phyloP scores from a whole-genome alignment of 192 early-diverging fungal genomes.

The Haplosporangium gracile region DNA sequence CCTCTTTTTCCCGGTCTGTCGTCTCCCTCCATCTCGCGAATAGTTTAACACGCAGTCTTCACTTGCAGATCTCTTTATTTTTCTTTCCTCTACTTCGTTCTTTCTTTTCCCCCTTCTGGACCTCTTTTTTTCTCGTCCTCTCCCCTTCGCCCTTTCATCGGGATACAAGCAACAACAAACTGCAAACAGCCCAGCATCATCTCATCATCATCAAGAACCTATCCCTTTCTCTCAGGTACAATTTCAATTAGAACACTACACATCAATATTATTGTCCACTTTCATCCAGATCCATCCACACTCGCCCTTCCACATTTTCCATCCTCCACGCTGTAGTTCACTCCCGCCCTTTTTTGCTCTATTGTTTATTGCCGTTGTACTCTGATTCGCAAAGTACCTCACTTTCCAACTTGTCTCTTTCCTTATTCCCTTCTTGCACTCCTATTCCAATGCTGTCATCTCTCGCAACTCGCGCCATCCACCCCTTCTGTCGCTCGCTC shows the following conservation, averaged over 20 bases:
- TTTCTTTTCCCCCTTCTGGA: neutral
- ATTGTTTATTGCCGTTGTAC: neutral
- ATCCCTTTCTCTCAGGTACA: neutral
- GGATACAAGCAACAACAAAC: no score
- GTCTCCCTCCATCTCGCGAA: neutral
- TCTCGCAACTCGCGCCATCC: neutral
- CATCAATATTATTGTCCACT: neutral
- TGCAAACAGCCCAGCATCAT: no score
- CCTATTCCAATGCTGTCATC: constrained; percentile 14
- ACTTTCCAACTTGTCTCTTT: constrained; percentile 1
- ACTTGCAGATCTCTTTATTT: neutral
- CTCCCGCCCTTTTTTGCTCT: neutral
- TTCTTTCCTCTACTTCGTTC: neutral
- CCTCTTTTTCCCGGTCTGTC: neutral
- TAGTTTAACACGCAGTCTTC: neutral
- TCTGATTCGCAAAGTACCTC: neutral
- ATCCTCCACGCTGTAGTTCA: neutral
- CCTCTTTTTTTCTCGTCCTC: neutral
- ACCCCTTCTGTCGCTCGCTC: neutral
- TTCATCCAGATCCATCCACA: neutral
- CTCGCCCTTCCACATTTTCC: neutral
- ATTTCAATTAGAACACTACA: neutral
- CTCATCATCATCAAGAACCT: no score
- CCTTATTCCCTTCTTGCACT: constrained; percentile 2
- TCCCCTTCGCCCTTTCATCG: neutral